Evolutionary conservation across 1,284 basidiomycete species (phyloP).

Genomic region (Ceratobasidium theobromae): DNA sequence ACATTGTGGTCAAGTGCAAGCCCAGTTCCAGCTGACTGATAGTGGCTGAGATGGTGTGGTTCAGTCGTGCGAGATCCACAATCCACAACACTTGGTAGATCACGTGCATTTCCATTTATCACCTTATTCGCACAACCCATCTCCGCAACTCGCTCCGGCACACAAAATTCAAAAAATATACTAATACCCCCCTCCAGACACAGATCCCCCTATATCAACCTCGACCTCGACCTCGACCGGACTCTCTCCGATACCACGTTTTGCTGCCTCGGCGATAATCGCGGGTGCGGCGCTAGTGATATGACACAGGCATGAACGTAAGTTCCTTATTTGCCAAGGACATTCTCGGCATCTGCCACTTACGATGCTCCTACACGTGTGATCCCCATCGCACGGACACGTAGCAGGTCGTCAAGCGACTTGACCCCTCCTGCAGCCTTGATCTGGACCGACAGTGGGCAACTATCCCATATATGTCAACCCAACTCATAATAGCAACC

Average conservation of each 20-base stretch:
- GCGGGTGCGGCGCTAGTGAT: constrained; percentile 32
- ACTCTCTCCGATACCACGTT: constrained; percentile 36
- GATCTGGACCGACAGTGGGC: constrained; percentile 35
- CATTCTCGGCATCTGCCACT: constrained; percentile 3
- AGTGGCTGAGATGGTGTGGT: constrained; percentile 17
- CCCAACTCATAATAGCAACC: not conserved
- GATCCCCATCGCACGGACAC: constrained; percentile 37
- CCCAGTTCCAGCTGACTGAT: not conserved
- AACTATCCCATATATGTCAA: constrained; percentile 2
- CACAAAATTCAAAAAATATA: not conserved
- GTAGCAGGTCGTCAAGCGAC: constrained; percentile 38
- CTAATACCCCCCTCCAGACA: constrained; percentile 30
- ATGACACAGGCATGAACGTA: constrained; percentile 22
- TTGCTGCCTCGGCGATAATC: constrained; percentile 37
- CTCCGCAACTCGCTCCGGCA: not conserved
- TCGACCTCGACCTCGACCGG: constrained; percentile 34
- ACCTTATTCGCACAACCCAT: constrained; percentile 8
- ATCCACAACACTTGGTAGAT: not conserved
- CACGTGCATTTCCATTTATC: constrained; percentile 22
- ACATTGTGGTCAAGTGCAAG: constrained; percentile 12
- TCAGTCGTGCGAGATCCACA: not conserved
- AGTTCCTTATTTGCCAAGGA: constrained; percentile 8
- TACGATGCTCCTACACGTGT: constrained; percentile 37
- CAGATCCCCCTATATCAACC: constrained; percentile 19
- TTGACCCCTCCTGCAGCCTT: constrained; percentile 39